A percentile compares a stretch with the other conserved stretches of the same genome.
phyloP scores from a whole-genome alignment of 1,139 yeast species.

The Geotrichum phurueaensis region DNA sequence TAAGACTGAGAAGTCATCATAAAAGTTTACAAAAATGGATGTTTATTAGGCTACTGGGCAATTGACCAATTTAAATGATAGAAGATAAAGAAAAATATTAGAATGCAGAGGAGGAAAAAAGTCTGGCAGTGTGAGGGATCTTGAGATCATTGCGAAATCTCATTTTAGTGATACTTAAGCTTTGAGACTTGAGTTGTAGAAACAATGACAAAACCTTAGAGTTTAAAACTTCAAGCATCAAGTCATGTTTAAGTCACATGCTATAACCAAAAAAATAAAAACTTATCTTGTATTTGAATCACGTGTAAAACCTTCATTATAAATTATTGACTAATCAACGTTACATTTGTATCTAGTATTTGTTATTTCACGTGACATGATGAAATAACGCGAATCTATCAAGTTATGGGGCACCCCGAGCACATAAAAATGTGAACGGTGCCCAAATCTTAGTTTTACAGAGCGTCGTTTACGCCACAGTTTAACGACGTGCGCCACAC shows the following conservation, averaged over 20 bases:
- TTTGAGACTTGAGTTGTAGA: neutral
- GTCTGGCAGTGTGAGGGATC: neutral
- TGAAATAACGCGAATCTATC: neutral
- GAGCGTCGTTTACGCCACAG: neutral
- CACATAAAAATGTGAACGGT: neutral
- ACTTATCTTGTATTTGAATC: no score
- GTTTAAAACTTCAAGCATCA: neutral
- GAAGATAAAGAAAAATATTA: neutral
- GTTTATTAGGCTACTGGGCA: neutral
- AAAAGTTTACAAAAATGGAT: neutral
- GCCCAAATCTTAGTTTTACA: neutral
- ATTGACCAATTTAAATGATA: neutral
- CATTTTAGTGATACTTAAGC: neutral
- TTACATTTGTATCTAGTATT: no score
- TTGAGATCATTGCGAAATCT: neutral
- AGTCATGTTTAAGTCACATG: no score
- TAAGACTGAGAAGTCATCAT: constrained; percentile 23
- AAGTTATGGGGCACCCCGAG: neutral
- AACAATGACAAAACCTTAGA: neutral
- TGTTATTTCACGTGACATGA: neutral
- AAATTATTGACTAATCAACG: no score
- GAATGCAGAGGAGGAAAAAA: neutral
- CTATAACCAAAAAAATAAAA: no score
- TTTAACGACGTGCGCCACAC: neutral
- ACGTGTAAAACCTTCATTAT: no score